These are phyloP conservation scores for Neurospora sp. DNA, from an alignment of 495 filamentous ascomycete species.

Conservation along the genomic window DNA sequence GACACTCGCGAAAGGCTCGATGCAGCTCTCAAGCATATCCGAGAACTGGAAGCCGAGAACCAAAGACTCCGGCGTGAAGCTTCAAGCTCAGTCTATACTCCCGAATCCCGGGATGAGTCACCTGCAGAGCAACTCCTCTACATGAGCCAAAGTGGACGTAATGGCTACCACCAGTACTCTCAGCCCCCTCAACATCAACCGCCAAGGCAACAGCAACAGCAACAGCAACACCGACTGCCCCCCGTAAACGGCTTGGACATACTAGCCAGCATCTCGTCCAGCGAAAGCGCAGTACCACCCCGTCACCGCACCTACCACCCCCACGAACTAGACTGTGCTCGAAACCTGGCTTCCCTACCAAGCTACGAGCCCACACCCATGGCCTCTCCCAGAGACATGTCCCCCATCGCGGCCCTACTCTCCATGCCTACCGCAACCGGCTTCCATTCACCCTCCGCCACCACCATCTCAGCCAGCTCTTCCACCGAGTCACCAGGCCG, in stretches of 20 bases:
- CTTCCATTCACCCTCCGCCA: neutral
- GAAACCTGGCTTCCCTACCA: neutral
- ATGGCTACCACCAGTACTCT: neutral
- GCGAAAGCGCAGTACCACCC: neutral
- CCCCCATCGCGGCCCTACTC: neutral
- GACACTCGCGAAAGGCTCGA: constrained; percentile 9
- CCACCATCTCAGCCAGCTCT: neutral
- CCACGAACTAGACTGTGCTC: neutral
- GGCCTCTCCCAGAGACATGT: neutral
- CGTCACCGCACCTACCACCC: neutral
- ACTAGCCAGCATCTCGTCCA: neutral
- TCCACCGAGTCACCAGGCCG: neutral
- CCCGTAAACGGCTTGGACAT: neutral
- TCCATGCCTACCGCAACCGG: neutral
- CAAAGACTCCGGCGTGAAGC: constrained; percentile 4
- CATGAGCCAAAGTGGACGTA: neutral
- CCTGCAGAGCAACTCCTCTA: neutral
- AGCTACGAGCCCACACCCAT: neutral
- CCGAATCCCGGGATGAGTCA: neutral
- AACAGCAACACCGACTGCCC: neutral
- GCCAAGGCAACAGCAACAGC: neutral
- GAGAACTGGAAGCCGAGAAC: constrained; percentile 11
- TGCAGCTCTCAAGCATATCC: constrained; percentile 10
- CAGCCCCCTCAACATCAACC: neutral
- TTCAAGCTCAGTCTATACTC: neutral